These are phyloP conservation scores for Fusarium sp. DNA, from an alignment of 2,329 filamentous ascomycete species.

Conservation along the genomic window DNA sequence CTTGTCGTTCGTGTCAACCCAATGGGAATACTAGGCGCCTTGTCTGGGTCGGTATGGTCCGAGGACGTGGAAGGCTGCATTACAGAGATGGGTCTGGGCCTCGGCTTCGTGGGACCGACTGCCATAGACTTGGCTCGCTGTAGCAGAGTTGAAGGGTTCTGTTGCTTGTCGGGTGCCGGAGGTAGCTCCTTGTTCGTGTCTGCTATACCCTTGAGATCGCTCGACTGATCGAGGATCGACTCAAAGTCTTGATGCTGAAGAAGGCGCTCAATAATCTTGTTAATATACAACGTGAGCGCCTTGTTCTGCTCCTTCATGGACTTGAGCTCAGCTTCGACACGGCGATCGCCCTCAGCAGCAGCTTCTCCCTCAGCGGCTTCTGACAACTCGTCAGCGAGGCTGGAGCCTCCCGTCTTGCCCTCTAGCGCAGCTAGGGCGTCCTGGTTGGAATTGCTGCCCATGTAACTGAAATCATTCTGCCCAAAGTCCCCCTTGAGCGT, in stretches of 20 bases:
- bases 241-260: constrained; percentile 96
- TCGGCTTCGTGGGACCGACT: constrained; percentile 57
- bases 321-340: constrained; percentile 81
- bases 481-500: constrained; percentile 94
- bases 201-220: constrained; percentile 55
- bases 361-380: constrained; percentile 69
- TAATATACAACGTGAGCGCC: constrained; percentile 95
- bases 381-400: constrained; percentile 88
- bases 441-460: constrained; percentile 66
- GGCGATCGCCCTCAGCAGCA: constrained; percentile 64
- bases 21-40: constrained; percentile 80
- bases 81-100: constrained; percentile 65
- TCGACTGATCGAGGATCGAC: constrained; percentile 85
- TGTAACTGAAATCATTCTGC: constrained; percentile 81
- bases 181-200: constrained; percentile 87
- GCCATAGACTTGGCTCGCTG: constrained; percentile 71
- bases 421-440: constrained; percentile 72
- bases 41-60: constrained; percentile 71
- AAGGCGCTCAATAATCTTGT: constrained; percentile 97
- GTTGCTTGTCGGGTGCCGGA: constrained; percentile 61
- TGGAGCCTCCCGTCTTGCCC: constrained; percentile 62
- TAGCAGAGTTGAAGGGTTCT: constrained; percentile 60
- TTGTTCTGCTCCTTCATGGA: constrained; percentile 93
- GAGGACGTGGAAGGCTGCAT: constrained; percentile 56
- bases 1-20: constrained; percentile 63